Base-by-base conservation (phyloP, 78 protist species). In the Dictyostelium firmibasis region DNA sequence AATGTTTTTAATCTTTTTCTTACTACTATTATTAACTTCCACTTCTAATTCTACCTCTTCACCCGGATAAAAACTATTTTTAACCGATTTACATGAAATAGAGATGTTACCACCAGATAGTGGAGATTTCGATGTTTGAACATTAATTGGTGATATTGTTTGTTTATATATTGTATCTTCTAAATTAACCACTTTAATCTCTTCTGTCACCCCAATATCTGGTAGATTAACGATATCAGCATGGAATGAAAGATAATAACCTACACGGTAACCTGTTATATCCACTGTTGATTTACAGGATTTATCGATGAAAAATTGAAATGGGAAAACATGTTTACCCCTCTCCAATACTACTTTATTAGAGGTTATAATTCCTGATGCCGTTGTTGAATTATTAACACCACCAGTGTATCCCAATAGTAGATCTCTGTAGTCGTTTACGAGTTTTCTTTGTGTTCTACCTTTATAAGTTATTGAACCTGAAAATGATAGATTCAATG, bases 311-410 rank as follows among this genome's bases (percentile, higher is more conserved):
- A 29, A 84, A 35, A 84, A 84, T 44, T 84, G 91, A 78, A 84
- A 84, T 41, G 91, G 91, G 69, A 84, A 70, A 8, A 84, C 29
- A 23, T 84, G 91, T 43, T 84, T 84, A 20, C 91, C 91, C 29
- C 82, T 33, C 14, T 33, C 47, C 18, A 84, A 47, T 67, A 16
- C 43, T 29, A 72, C 33, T 8, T 67, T 62, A 23, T 70, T 36
- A 27, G 62, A 38, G 9, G 29, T 33, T 57, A 57, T 6, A 10
- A 10, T 16, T 14, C 38, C 62, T 23, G 41, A 25, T 2, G 44
- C 18, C 4, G 79, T 3, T 29, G 9, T 16, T 14, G 23, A 3
- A n/a, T n/a, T n/a, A n/a, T n/a, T n/a, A 3, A 33, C 43, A 29
- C 23, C 38, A 13, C 36, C 44, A 16, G 38, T 35, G 31, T 33